Evolutionary conservation across 106 monocot species (phyloP), one percentile per base, ranked within the genome.

Genomic region (Dactylorhiza incarnata): DNA sequence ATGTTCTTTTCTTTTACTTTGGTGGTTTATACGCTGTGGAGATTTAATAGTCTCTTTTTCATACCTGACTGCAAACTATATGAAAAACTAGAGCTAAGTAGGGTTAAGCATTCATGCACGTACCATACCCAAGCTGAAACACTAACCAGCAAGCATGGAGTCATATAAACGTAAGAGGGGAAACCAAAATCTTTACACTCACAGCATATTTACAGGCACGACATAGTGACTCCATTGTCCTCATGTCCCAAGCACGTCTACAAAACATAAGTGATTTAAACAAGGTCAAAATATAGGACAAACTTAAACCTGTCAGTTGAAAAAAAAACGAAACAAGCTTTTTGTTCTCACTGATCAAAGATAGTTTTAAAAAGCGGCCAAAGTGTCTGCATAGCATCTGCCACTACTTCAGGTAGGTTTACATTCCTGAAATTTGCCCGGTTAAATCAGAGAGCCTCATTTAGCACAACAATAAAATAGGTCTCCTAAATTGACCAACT

Each of bases 201-300:
- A 97, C 97, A 78, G 97, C 91, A 83, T 87, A 97, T 84, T 97
- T 97, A 81, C 91, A 97, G 20, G 97, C 87, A 23, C 97, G 91
- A 43, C 97, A 93, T 48, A 97, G 55, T 26, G 94, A 93, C 69
- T 97, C 97, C 97, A 97, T 97, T 16, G 93, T 94, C 71, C 97
- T 78, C 87, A 89, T 94, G 73, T 97, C 97, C 93, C 93, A 97
- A 23, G 93, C 87, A 74, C 97, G 91, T 19, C 93, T 97, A 77
- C 51, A 88, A 22, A 7, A 73, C 45, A 9, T 45, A 76, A 44
- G 71, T 55, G 9, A 45, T 6, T 24, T 22, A 48, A 72, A 48
- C 6, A 48, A 23, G 22, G 45, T 12, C 0, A 69, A 16, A 69
- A 16, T 46, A 69, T 45, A 15, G 15, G 66, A 59, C 17, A 70